A percentile compares a stretch with the other conserved stretches of the same genome.
phyloP scores from a whole-genome alignment of 2,329 filamentous ascomycete genomes.

The Cytospora piceicola region DNA sequence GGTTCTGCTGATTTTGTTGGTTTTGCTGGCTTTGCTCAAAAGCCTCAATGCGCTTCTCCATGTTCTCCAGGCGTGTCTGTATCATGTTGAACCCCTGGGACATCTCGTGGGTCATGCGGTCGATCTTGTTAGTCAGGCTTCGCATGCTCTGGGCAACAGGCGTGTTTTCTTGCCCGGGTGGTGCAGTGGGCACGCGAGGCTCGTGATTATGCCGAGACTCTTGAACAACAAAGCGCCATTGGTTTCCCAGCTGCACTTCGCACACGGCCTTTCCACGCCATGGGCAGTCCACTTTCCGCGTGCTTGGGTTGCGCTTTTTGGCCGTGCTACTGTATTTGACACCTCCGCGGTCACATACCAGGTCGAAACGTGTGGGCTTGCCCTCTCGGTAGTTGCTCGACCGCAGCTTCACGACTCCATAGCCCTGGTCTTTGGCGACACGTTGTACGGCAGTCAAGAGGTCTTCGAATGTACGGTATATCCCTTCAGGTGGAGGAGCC shows the following conservation, averaged over 20 bases:
- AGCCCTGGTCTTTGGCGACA: conserved; percentile 64
- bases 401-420: conserved; percentile 65
- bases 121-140: conserved; percentile 62
- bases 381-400: conserved; percentile 67
- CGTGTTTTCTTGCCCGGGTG: conserved; percentile 60
- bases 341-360: conserved; percentile 65
- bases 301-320: conserved; percentile 67
- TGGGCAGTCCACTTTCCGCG: conserved; percentile 66
- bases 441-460: conserved; percentile 61
- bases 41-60: conserved; percentile 55
- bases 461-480: conserved; percentile 63
- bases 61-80: conserved; percentile 53
- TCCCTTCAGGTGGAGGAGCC: conserved; percentile 62
- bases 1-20: conserved; percentile 24
- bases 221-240: conserved; percentile 67
- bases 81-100: conserved; percentile 56
- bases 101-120: conserved; percentile 62
- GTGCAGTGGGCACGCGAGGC: conserved; percentile 57
- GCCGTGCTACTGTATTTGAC: conserved; percentile 69
- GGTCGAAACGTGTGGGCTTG: conserved; percentile 65
- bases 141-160: conserved; percentile 62
- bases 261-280: conserved; percentile 67
- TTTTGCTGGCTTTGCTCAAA: conserved; percentile 47
- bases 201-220: conserved; percentile 66
- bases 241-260: conserved; percentile 64